These are phyloP conservation scores for Esteya vermicola DNA, from an alignment of 2,329 filamentous ascomycete genomes.

Conservation along the genomic window DNA sequence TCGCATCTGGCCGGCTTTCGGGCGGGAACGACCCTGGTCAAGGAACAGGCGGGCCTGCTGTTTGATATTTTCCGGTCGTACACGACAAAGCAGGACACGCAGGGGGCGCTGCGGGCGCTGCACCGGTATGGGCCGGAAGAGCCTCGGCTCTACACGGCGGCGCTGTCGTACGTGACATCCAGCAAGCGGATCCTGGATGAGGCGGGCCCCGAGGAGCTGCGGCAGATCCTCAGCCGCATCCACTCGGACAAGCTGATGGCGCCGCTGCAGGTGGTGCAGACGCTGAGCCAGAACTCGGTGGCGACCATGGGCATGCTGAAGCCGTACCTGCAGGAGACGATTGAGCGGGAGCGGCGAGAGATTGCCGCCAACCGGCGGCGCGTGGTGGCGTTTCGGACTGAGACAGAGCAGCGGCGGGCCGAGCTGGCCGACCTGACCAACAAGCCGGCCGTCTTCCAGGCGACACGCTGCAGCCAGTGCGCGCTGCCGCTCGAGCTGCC, in stretches of 20 bases:
- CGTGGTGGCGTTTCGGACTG: slow-evolving; percentile 68
- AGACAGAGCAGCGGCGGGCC: slow-evolving; percentile 64
- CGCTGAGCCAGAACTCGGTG: slow-evolving; percentile 52
- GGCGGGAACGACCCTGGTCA: slow-evolving; percentile 81
- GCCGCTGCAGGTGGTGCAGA: slow-evolving; percentile 90
- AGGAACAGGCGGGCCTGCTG: slow-evolving; percentile 80
- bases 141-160: slow-evolving; percentile 82
- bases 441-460: slow-evolving; percentile 81
- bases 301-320: slow-evolving; percentile 98
- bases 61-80: slow-evolving; percentile 97
- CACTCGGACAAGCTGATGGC: slow-evolving; percentile 88
- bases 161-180: slow-evolving; percentile 85
- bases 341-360: slow-evolving; percentile 75
- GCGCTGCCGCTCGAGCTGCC: slow-evolving; percentile 68
- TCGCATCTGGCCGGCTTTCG: slow-evolving; percentile 85
- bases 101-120: slow-evolving; percentile 77
- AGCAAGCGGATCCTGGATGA: slow-evolving; percentile 69
- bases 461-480: slow-evolving; percentile 77
- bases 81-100: slow-evolving; percentile 80
- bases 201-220: slow-evolving; percentile 69
- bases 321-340: slow-evolving; percentile 76
- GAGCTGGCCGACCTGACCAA: slow-evolving; percentile 65
- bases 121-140: slow-evolving; percentile 86
- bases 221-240: slow-evolving; percentile 69
- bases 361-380: slow-evolving; percentile 68